These are phyloP conservation scores for Penicillium malachiteum DNA, from an alignment of 495 filamentous ascomycete genomes.

Conservation along the genomic window DNA sequence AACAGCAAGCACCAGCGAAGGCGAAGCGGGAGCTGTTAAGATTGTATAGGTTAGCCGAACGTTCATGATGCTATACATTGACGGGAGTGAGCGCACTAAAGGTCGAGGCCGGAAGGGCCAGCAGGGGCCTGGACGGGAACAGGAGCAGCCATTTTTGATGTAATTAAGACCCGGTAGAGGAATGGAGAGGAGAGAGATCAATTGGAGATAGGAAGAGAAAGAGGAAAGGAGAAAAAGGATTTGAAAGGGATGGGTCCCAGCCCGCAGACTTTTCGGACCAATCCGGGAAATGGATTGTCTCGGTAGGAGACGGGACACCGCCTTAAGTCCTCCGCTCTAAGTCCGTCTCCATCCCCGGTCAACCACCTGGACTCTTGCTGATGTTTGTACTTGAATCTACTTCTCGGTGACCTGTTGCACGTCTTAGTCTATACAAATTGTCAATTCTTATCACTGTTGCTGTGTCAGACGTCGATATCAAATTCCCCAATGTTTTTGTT, in stretches of 20 bases:
- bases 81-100: conserved; percentile 15
- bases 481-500: no score
- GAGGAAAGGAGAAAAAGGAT: conserved; percentile 25
- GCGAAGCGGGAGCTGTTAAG: conserved; percentile 68
- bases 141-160: conserved; percentile 42
- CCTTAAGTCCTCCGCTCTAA: conserved; percentile 17
- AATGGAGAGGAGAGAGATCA: conserved; percentile 22
- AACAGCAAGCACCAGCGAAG: conserved; percentile 88
- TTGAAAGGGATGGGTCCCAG: conserved; percentile 37
- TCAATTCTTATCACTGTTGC: no score
- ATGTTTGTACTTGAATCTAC: neutral
- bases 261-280: conserved; percentile 42
- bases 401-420: no score
- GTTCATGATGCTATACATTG: conserved; percentile 26
- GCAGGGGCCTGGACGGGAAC: conserved; percentile 18
- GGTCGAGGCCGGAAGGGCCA: conserved; percentile 2
- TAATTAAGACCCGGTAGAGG: conserved; percentile 8
- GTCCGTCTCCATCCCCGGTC: conserved; percentile 25
- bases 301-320: conserved; percentile 19
- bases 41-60: conserved; percentile 41
- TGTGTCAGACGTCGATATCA: no score
- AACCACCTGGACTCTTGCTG: conserved; percentile 12
- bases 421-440: no score
- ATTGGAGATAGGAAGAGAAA: conserved; percentile 17
- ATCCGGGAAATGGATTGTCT: conserved; percentile 22